A percentile compares a stretch with the other conserved stretches of the same genome.
These are phyloP conservation scores for Claviceps humidiphila DNA, from an alignment of 2,329 filamentous ascomycete species.

Conservation along the genomic window DNA sequence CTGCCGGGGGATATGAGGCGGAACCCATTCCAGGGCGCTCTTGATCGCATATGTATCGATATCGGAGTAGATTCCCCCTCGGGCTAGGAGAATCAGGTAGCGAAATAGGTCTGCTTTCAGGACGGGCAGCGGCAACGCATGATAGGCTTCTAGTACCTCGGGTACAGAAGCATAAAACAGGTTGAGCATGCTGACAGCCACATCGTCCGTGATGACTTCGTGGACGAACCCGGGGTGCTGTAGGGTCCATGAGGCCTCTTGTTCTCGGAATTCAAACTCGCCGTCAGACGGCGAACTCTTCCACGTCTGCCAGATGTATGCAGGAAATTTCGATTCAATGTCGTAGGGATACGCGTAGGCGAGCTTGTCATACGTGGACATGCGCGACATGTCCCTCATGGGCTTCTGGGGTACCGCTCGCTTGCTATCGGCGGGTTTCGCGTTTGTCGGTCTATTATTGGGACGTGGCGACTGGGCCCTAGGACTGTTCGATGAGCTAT, in stretches of 20 bases:
- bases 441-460: slow-evolving; percentile 9
- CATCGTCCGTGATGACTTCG: slow-evolving; percentile 88
- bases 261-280: slow-evolving; percentile 66
- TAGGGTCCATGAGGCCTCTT: slow-evolving; percentile 82
- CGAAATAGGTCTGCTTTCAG: slow-evolving; percentile 71
- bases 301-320: slow-evolving; percentile 99
- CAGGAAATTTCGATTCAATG: slow-evolving; percentile 75
- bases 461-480: slow-evolving; percentile 7
- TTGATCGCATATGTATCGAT: slow-evolving; percentile 84
- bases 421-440: slow-evolving; percentile 8
- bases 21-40: slow-evolving; percentile 79
- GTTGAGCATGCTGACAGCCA: slow-evolving; percentile 66
- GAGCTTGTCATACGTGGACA: slow-evolving; percentile 67
- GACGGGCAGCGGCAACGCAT: slow-evolving; percentile 58
- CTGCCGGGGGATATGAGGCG: slow-evolving; percentile 59
- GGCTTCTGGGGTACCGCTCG: slow-evolving; percentile 26
- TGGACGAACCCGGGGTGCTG: slow-evolving; percentile 85
- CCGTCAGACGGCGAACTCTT: slow-evolving; percentile 68
- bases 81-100: slow-evolving; percentile 52
- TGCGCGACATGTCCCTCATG: slow-evolving; percentile 55
- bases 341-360: slow-evolving; percentile 93
- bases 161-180: slow-evolving; percentile 78
- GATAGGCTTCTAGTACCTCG: slow-evolving; percentile 66
- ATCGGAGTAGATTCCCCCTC: slow-evolving; percentile 64
- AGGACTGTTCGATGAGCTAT: slow-evolving; percentile 16